Evolutionary conservation across 768 basidiomycete genomes (phyloP).

Genomic region (Gyrodon lividus): DNA sequence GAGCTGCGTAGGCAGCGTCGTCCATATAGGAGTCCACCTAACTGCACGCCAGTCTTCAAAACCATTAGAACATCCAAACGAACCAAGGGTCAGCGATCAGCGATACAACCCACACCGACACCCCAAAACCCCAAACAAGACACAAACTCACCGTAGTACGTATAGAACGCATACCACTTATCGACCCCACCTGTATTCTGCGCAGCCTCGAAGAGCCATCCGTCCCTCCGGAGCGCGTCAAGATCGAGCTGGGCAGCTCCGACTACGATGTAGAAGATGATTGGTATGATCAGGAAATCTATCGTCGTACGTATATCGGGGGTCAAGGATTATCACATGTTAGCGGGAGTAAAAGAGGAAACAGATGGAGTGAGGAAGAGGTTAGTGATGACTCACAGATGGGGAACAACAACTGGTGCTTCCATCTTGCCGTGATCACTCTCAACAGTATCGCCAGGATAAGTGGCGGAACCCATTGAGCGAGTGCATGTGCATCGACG

Average conservation of each 20-base stretch:
- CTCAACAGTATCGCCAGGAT: conserved; percentile 73
- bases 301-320: not conserved
- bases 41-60: conserved; percentile 60
- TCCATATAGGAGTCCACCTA: conserved; percentile 65
- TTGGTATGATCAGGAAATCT: conserved; percentile 83
- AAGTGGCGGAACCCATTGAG: conserved; percentile 80
- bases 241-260: conserved; percentile 62
- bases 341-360: not conserved
- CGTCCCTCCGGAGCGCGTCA: conserved; percentile 51
- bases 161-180: conserved; percentile 85
- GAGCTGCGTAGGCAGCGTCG: conserved; percentile 90
- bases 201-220: conserved; percentile 82
- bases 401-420: conserved; percentile 92
- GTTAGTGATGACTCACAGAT: conserved; percentile 55
- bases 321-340: no score
- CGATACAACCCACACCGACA: no score
- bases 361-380: not conserved
- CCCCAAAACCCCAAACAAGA: not conserved
- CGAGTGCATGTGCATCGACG: conserved; percentile 56
- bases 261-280: conserved; percentile 81
- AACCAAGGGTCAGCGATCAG: no score
- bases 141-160: conserved; percentile 63
- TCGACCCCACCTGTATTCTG: conserved; percentile 32
- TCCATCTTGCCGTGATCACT: conserved; percentile 72
- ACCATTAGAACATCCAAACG: not conserved